Evolutionary conservation across 2,329 filamentous ascomycete genomes (phyloP).

Genomic region (Colletotrichum tropicale): DNA sequence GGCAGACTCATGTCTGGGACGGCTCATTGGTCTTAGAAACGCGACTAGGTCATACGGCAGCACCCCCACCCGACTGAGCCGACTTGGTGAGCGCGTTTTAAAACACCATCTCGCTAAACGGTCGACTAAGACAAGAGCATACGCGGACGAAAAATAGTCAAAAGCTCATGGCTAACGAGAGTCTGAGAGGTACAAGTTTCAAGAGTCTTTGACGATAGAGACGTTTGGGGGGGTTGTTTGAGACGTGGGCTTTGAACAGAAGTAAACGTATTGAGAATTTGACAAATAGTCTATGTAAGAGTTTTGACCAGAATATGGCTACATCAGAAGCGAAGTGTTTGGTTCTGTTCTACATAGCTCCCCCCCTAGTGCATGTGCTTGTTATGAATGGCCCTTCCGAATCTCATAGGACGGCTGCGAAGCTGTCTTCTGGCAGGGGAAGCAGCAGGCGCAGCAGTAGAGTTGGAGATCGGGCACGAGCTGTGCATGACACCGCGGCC

Average conservation of each 20-base stretch:
- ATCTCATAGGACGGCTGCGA: neutral
- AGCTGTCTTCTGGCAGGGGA: neutral
- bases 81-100: too few relatives aligned
- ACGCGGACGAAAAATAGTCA: too few relatives aligned
- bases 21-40: too few relatives aligned
- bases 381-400: neutral
- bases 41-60: too few relatives aligned
- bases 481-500: conserved; percentile 48
- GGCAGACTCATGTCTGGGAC: too few relatives aligned
- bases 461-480: conserved; percentile 2
- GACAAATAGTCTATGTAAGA: neutral
- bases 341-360: neutral
- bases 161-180: too few relatives aligned
- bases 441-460: neutral
- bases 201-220: neutral
- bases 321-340: neutral
- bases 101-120: too few relatives aligned
- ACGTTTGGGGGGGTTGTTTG: fast-evolving
- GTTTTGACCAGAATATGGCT: neutral
- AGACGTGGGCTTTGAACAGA: neutral
- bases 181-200: too few relatives aligned
- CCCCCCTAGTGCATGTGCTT: neutral
- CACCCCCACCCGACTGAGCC: too few relatives aligned
- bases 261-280: neutral
- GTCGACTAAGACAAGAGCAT: too few relatives aligned